Evolutionary conservation across 768 basidiomycete species (phyloP).

Genomic region (Lactifluus echinatus): DNA sequence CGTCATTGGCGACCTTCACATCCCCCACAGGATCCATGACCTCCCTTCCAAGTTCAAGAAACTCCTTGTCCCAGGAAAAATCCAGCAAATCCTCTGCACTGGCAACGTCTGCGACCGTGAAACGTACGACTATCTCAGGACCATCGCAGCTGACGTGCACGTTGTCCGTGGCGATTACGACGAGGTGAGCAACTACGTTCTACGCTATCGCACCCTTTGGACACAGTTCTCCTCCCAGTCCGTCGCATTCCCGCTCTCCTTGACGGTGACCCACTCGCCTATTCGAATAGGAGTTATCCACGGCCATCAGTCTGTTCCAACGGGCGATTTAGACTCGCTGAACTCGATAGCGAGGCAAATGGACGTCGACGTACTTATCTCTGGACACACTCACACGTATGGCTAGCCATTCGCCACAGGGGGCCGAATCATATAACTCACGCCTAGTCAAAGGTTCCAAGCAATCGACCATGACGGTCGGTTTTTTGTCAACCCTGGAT

Average conservation of each 20-base stretch:
- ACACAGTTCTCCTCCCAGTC: slow-evolving; percentile 33
- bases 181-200: slow-evolving; percentile 47
- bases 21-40: slow-evolving; percentile 84
- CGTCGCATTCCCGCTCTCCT: slow-evolving; percentile 67
- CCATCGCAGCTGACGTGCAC: slow-evolving; percentile 87
- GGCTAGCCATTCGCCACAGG: slow-evolving; percentile 25
- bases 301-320: slow-evolving; percentile 89
- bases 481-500: slow-evolving; percentile 95
- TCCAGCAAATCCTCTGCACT: slow-evolving; percentile 94
- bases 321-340: slow-evolving; percentile 87
- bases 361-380: slow-evolving; percentile 94
- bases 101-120: slow-evolving; percentile 97
- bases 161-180: slow-evolving; percentile 94
- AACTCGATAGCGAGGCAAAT: slow-evolving; percentile 85
- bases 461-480: slow-evolving; percentile 84
- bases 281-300: slow-evolving; percentile 90
- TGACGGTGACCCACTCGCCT: slow-evolving; percentile 72
- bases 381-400: slow-evolving; percentile 91
- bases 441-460: slow-evolving; percentile 59
- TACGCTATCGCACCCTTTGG: not conserved
- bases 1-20: slow-evolving; percentile 95
- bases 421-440: not conserved
- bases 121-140: slow-evolving; percentile 92
- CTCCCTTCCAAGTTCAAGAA: slow-evolving; percentile 96
- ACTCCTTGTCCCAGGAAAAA: slow-evolving; percentile 81